These are phyloP conservation scores for Datisca glomerata DNA, from an alignment of 306 rosid species.

Conservation along the genomic window DNA sequence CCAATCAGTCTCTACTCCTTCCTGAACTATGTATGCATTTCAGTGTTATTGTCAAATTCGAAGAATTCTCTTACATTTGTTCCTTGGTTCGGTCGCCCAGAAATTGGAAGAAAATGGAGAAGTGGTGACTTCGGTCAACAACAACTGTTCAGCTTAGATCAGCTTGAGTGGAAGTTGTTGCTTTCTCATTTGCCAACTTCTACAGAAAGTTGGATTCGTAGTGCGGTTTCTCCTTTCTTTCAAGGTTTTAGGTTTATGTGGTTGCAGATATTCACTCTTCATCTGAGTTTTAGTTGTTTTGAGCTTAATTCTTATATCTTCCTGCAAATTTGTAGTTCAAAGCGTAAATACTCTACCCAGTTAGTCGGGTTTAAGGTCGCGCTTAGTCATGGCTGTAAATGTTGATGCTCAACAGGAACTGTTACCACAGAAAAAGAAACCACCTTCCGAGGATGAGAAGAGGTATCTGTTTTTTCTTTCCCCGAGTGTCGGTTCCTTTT, in stretches of 20 bases:
- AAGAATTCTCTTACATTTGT: no score
- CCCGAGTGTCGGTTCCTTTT: neutral
- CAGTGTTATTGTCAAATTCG: no score
- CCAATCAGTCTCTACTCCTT: no score
- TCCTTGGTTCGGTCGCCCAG: neutral
- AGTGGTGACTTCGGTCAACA: neutral
- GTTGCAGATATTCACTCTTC: no score
- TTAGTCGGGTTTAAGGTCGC: no score
- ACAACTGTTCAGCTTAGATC: slow-evolving; percentile 1
- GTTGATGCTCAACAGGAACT: slow-evolving; percentile 28
- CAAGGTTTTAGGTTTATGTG: slow-evolving; percentile 3
- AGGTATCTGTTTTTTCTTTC: slow-evolving; percentile 29
- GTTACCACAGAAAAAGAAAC: slow-evolving; percentile 47
- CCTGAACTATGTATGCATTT: no score
- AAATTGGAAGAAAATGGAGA: neutral
- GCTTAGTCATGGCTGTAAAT: slow-evolving; percentile 35
- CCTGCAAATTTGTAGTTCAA: no score
- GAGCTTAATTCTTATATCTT: slow-evolving; percentile 6
- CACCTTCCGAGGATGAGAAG: slow-evolving; percentile 70
- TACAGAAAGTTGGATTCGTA: neutral
- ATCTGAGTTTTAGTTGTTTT: no score
- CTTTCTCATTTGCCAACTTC: neutral
- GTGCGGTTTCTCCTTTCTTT: slow-evolving; percentile 8
- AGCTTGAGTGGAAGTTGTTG: neutral
- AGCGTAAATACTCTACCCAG: no score